Base-by-base conservation (phyloP, 495 filamentous ascomycete species). In the Talaromyces liani region DNA sequence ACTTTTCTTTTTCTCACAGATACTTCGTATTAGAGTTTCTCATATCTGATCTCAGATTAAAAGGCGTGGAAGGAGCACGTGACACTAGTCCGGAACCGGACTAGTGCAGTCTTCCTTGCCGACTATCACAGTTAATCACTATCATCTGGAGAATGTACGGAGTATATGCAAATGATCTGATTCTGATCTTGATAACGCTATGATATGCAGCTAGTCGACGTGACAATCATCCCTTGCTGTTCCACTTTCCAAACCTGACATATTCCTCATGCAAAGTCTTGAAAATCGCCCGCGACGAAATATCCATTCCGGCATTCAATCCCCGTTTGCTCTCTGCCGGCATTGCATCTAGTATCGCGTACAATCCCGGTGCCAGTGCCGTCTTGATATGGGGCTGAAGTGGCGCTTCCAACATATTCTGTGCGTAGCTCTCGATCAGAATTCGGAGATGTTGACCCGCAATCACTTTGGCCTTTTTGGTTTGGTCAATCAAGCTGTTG, bases 381-480 rank as follows among this genome's bases (percentile, higher is more conserved):
- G 87, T 85, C 70, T 88, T 84, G 49, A 93, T 84, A 3, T 82
- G 85, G 2, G 81, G 77, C 49, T 81, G 77, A 25, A 86, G 64
- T 6, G 79, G 72, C 2, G 79, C 80, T 10, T 72, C 73, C 22
- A 97, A 79, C 65, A 88, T 86, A 68, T 84, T 82, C 63, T 83
- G 77, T 63, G 89, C 82, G 70, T 92, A 96, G 62, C 84, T 76
- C 76, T 86, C 86, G 34, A 96, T 74, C 24, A 95, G 72, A 59
- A 86, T 84, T 69, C 86, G 87, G 70, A 94, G 80, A 74, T 90
- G 84, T 72, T 89, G 85, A 0, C 90, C 89, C 0, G 89, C 90
- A 66, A 87, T 88, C 6, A 85, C 82, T 70, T 88, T 88, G 29
- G 90, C 90, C 60, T 85, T 87, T 66, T 90, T 89, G 6, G 87